Conservation (phyloP, 116 monocot genomes). For the Trichopus zeylanicus region DNA sequence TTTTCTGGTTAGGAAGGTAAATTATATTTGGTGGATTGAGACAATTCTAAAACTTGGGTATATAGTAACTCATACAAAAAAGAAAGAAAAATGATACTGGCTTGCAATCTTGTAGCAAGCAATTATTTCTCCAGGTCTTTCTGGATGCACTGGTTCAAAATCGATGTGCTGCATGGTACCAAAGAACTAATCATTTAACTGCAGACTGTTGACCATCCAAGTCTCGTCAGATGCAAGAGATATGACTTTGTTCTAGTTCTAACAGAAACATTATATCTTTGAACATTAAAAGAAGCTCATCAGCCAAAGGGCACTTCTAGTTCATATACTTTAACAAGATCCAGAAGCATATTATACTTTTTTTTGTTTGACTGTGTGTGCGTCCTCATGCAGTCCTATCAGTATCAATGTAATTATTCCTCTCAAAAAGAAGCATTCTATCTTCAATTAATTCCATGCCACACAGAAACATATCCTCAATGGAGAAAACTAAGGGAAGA, state of each 20-base stretch:
- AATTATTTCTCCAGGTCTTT: conserved; percentile 82
- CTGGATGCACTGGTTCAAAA: conserved; percentile 74
- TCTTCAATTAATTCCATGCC: not conserved
- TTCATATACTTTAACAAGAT: not conserved
- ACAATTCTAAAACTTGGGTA: too few species aligned
- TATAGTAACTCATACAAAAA: too few species aligned
- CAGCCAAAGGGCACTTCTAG: not conserved
- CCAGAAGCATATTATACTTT: too few species aligned
- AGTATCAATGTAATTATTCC: not conserved
- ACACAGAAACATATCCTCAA: not conserved
- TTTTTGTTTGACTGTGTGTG: too few species aligned
- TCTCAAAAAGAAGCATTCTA: not conserved
- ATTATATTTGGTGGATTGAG: too few species aligned
- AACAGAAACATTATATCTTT: not conserved
- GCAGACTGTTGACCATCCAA: not conserved
- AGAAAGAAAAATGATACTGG: conserved; percentile 19
- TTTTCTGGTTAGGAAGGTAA: too few species aligned
- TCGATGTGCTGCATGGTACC: conserved; percentile 70
- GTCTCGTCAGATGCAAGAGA: too few species aligned
- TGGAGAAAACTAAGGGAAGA: not conserved
- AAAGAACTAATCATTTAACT: conserved; percentile 6
- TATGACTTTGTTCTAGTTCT: too few species aligned
- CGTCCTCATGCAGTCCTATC: too few species aligned
- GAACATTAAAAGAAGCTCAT: not conserved
- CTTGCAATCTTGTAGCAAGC: conserved; percentile 99